Conservation (phyloP, 2,329 filamentous ascomycete species). For the Aspergillus amoenus region DNA sequence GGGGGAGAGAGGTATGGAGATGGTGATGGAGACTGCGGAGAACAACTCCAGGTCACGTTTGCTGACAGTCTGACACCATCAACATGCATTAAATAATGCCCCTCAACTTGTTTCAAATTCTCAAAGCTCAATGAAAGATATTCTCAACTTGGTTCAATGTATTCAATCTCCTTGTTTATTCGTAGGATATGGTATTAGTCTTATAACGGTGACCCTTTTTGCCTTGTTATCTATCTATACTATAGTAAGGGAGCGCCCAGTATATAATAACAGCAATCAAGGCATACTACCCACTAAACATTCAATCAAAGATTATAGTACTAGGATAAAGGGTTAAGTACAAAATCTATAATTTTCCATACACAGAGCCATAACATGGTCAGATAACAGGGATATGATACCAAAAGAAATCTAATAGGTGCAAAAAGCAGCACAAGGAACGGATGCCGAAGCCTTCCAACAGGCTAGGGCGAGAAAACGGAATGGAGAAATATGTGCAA, state of each 20-base stretch:
- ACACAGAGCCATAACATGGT: neutral
- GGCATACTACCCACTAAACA: neutral
- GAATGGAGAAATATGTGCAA: conserved; percentile 14
- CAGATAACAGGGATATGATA: conserved; percentile 5
- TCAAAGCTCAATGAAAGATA: neutral
- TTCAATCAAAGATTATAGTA: neutral
- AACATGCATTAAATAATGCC: neutral
- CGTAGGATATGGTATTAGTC: neutral
- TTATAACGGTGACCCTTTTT: neutral
- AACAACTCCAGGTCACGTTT: neutral
- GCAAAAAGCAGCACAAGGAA: conserved; percentile 14
- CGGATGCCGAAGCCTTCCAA: conserved; percentile 3
- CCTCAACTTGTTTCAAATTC: neutral
- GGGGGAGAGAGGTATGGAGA: neutral
- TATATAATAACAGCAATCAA: neutral
- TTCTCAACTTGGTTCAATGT: neutral
- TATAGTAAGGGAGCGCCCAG: neutral
- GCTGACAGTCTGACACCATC: neutral
- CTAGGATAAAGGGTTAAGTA: conserved; percentile 8
- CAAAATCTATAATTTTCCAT: conserved; percentile 15
- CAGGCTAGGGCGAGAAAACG: neutral
- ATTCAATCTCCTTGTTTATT: neutral
- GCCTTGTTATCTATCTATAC: neutral
- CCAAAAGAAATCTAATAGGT: conserved; percentile 11
- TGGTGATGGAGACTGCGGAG: neutral